These are phyloP conservation scores for Karstenula rhodostoma DNA, from an alignment of 2,329 filamentous ascomycete species.

Conservation along the genomic window DNA sequence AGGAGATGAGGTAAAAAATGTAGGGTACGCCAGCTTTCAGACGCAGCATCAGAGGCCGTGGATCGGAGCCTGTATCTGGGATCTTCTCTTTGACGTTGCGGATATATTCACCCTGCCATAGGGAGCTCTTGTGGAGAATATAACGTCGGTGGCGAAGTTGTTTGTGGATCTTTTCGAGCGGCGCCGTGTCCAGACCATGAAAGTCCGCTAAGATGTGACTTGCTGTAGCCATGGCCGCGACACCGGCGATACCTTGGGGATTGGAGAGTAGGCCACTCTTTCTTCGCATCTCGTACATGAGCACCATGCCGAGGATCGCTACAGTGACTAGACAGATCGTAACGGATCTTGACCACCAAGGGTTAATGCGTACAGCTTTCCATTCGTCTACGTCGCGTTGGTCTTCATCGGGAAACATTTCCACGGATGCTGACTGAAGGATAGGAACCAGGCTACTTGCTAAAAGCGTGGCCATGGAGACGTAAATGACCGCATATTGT, in stretches of 20 bases:
- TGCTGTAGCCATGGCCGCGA: constrained; percentile 78
- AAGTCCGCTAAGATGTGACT: constrained; percentile 79
- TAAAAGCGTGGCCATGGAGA: constrained; percentile 69
- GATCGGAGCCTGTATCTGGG: constrained; percentile 56
- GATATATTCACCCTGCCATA: constrained; percentile 69
- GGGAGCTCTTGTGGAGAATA: constrained; percentile 72
- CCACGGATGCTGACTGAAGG: constrained; percentile 69
- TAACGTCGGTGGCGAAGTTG: constrained; percentile 73
- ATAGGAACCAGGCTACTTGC: constrained; percentile 75
- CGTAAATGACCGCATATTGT: constrained; percentile 74
- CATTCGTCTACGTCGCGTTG: constrained; percentile 54
- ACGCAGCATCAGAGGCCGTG: constrained; percentile 74
- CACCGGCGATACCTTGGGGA: constrained; percentile 75
- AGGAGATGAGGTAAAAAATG: constrained; percentile 64
- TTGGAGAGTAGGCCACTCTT: constrained; percentile 73
- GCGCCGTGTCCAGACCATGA: constrained; percentile 73
- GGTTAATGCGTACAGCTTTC: constrained; percentile 66
- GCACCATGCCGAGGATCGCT: constrained; percentile 63
- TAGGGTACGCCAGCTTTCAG: constrained; percentile 67
- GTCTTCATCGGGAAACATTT: constrained; percentile 62
- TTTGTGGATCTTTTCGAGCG: constrained; percentile 71
- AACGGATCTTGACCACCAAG: constrained; percentile 68
- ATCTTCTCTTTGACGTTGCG: constrained; percentile 58
- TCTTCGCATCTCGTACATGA: constrained; percentile 69
- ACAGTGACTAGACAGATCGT: constrained; percentile 65